Evolutionary conservation across 1,284 basidiomycete species (phyloP), one percentile per base, ranked within the genome.

Genomic region (Boletellus deceptivus): DNA sequence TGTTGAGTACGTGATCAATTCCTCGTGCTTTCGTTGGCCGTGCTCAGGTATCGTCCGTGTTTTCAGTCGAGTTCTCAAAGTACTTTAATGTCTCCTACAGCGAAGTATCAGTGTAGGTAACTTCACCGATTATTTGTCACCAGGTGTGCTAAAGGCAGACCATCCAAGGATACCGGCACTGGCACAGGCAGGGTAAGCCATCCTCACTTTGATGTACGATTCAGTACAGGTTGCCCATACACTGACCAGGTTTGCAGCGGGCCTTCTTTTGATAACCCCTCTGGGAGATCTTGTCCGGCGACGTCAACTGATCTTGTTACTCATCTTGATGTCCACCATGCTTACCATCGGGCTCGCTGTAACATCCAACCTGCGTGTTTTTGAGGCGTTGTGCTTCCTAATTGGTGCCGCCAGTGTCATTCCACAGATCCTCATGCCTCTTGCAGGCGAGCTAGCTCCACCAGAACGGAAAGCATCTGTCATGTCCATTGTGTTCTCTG

Each of bases 201-300:
- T 3, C 1, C 34, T 53, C 22, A 20, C 10, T 4, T 33, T 31
- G 29, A 29, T 22, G 31, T 31, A 46, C 36, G 10, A 34, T 14
- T 42, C 35, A 25, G 20, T 31, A 31, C 22, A 40, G 13, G 16
- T 42, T 3, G 8, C 52, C 9, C 43, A 49, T 24, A 18, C 47
- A 3, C 18, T 43, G 31, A 37, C 17, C 48, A 81, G 80, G 48
- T 84, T 84, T 61, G 79, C 77, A 8, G 70, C 64, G 6, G 85
- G 84, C 3, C 73, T 87, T 17, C 55, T 86, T 11, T 64, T 86
- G 36, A 76, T 88, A 50, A 78, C 81, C 1, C 85, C 85, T 3
- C 67, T 84, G 0, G 84, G 84, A 3, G 86, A 88, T 61, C 73
- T 87, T n/a, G 73, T 84, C 29, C 79, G 82, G 16, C 69, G 85